These are phyloP conservation scores for Artemisia annua DNA, from an alignment of 129 eudicot species.

Conservation along the genomic window DNA sequence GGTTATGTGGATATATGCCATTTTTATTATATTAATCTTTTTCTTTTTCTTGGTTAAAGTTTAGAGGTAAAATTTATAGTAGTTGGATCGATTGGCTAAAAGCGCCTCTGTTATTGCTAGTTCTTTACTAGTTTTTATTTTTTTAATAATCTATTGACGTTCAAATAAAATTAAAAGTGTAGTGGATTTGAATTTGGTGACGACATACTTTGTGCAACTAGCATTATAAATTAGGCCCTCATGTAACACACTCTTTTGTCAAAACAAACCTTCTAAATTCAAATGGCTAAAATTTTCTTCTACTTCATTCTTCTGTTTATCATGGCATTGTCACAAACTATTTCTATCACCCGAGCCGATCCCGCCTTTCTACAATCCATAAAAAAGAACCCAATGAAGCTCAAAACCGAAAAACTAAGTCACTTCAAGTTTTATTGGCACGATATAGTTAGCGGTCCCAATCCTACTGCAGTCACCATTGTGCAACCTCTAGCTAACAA, in stretches of 20 bases:
- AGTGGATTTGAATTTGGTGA: not conserved
- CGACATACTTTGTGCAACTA: not conserved
- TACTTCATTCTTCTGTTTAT: slow-evolving; percentile 19
- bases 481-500: slow-evolving; percentile 32
- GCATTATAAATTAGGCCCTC: slow-evolving; percentile 13
- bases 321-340: slow-evolving; percentile 20
- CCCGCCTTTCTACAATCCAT: slow-evolving; percentile 20
- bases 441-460: slow-evolving; percentile 44
- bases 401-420: slow-evolving; percentile 44
- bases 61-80: too few species aligned
- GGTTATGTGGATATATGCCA: too few species aligned
- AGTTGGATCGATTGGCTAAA: too few species aligned
- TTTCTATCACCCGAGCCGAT: slow-evolving; percentile 19
- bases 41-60: too few species aligned
- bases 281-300: slow-evolving; percentile 25
- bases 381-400: slow-evolving; percentile 21
- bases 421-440: slow-evolving; percentile 64
- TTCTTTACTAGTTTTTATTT: too few species aligned
- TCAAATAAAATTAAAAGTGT: too few species aligned
- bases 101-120: too few species aligned
- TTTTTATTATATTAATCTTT: too few species aligned
- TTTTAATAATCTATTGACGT: too few species aligned
- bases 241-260: slow-evolving; percentile 7
- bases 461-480: slow-evolving; percentile 42
- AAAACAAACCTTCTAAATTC: slow-evolving; percentile 7